These are phyloP conservation scores for Starmera amethionina DNA, from an alignment of 805 yeast species.

Conservation along the genomic window DNA sequence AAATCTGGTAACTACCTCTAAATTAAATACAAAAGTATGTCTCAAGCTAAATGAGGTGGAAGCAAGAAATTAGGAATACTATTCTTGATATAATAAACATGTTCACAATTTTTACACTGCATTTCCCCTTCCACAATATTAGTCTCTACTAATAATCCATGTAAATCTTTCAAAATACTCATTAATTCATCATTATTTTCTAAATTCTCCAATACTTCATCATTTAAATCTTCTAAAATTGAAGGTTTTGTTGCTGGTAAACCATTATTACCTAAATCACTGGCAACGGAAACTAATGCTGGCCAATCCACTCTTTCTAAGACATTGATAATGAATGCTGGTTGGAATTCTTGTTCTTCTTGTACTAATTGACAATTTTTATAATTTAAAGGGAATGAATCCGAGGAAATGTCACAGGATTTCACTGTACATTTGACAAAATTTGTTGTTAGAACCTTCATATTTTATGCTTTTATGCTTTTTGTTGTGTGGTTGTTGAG, in stretches of 20 bases:
- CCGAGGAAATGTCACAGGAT: constrained; percentile 61
- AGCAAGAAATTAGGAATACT: constrained; percentile 88
- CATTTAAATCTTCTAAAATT: constrained; percentile 9
- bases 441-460: constrained; percentile 94
- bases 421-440: constrained; percentile 91
- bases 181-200: constrained; percentile 24
- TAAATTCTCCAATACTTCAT: constrained; percentile 14
- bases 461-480: no score
- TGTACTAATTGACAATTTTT: constrained; percentile 60
- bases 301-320: constrained; percentile 82
- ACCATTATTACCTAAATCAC: constrained; percentile 48
- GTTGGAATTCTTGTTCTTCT: constrained; percentile 67
- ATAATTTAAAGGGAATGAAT: constrained; percentile 74
- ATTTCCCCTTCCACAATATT: constrained; percentile 82
- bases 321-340: constrained; percentile 69
- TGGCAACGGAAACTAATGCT: constrained; percentile 70
- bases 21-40: not conserved
- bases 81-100: constrained; percentile 82
- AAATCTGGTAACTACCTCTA: no score
- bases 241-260: constrained; percentile 54
- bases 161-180: constrained; percentile 62
- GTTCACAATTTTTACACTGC: constrained; percentile 81
- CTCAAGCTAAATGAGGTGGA: constrained; percentile 81
- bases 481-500: not conserved
- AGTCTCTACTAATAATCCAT: constrained; percentile 72